Evolutionary conservation across 2,329 filamentous ascomycete species (phyloP).

Genomic region (Hirsutella rhossiliensis): DNA sequence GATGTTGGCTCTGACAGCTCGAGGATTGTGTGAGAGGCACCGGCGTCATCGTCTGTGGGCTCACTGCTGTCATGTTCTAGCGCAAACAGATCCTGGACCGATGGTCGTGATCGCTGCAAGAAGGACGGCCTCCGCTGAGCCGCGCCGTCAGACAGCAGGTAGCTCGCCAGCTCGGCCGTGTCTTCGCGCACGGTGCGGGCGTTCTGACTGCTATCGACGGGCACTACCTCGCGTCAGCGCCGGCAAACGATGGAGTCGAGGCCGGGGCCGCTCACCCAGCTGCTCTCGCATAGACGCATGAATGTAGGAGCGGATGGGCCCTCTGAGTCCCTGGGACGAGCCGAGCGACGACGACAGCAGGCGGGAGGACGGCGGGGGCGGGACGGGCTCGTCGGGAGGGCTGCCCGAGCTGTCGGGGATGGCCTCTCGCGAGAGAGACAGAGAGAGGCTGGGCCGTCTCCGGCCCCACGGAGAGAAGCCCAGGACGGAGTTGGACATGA

Average conservation of each 20-base stretch:
- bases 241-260: not conserved
- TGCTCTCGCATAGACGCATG: conserved; percentile 51
- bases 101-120: conserved; percentile 23
- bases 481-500: conserved; percentile 34
- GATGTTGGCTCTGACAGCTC: conserved; percentile 43
- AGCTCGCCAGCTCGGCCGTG: conserved; percentile 75
- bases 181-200: conserved; percentile 73
- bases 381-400: conserved; percentile 7
- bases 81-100: conserved; percentile 14
- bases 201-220: conserved; percentile 58
- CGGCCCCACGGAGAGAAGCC: conserved; percentile 37
- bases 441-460: conserved; percentile 25
- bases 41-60: conserved; percentile 11
- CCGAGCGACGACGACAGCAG: conserved; percentile 27
- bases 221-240: conserved; percentile 23
- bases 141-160: conserved; percentile 58
- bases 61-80: conserved; percentile 11
- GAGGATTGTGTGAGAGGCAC: conserved; percentile 37
- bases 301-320: conserved; percentile 61
- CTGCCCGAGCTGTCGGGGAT: conserved; percentile 16
- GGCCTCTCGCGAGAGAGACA: conserved; percentile 16
- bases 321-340: conserved; percentile 33
- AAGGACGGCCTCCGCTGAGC: conserved; percentile 31
- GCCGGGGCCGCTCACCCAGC: conserved; percentile 30
- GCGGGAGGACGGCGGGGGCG: conserved; percentile 8